Evolutionary conservation across 2,329 filamentous ascomycete genomes (phyloP).

Genomic region (Aspergillus neoniger): DNA sequence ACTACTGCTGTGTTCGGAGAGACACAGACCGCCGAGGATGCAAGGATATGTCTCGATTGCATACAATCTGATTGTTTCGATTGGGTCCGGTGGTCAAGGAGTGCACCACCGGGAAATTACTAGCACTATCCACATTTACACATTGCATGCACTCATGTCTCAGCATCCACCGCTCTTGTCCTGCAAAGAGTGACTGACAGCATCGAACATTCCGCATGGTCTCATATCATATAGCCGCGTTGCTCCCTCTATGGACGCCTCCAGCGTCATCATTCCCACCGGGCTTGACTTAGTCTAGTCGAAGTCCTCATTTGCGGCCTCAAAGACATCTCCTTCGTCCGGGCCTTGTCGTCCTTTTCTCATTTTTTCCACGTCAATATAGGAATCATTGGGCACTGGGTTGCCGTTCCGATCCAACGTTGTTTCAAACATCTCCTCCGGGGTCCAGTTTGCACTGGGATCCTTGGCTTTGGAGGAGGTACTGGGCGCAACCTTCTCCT

Average conservation of each 20-base stretch:
- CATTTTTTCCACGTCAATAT: constrained; percentile 26
- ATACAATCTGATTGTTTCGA: constrained; percentile 3
- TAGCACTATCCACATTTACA: background rate
- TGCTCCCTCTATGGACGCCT: background rate
- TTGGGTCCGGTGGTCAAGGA: background rate
- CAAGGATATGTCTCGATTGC: background rate
- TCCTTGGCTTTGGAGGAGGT: constrained; percentile 14
- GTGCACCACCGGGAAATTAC: background rate
- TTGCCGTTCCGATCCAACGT: constrained; percentile 36
- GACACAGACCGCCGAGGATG: background rate
- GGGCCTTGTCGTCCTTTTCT: constrained; percentile 16
- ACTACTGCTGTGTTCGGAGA: background rate
- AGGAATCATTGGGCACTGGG: constrained; percentile 33
- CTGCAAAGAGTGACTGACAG: background rate
- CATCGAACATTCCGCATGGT: background rate
- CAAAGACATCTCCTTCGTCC: constrained; percentile 33
- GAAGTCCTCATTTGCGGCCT: constrained; percentile 35
- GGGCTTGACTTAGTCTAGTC: constrained; percentile 29
- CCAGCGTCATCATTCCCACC: background rate
- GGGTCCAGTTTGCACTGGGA: constrained; percentile 24
- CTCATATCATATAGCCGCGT: background rate
- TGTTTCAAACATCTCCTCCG: constrained; percentile 32
- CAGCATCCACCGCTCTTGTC: background rate
- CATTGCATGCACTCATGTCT: background rate
- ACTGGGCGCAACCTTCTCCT: constrained; percentile 13